Evolutionary conservation across 2,329 filamentous ascomycete species (phyloP), one percentile per base, ranked within the genome.

Genomic region (Tolypocladium capitatum): DNA sequence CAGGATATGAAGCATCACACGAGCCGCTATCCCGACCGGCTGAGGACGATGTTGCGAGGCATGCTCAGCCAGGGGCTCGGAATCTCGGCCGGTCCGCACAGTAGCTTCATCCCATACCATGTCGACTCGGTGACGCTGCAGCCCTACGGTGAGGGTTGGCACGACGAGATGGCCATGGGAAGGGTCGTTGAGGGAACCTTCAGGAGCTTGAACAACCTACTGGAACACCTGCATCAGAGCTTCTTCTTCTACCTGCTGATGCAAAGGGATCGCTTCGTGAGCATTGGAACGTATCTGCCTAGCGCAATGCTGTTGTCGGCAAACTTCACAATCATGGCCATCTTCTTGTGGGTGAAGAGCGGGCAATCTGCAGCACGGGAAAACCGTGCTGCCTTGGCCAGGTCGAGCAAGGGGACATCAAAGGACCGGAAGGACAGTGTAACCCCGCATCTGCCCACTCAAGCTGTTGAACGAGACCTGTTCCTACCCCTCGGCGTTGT

Each of bases 171-270:
- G 87, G 86, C 85, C 10, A 80, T 98, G 61, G 92, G 92, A 6
- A 77, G 90, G 47, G 83, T 90, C 0, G 75, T 97, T 5, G 92
- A 98, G 68, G 89, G 89, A 57, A 78, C 92, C 3, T 94, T 94
- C 64, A 78, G 92, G 58, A 95, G 88, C 63, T 71, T 98, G 65
- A 98, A 98, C 69, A 98, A 98, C 61, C 70, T 98, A 49, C 76
- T 98, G 31, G 92, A 98, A 68, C 90, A 98, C 63, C 74, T 98
- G 51, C 92, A 98, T 63, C 92, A 98, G 68, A 96, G 90, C 64
- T 98, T 98, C 73, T 98, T 98, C 76, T 97, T 98, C 69, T 98
- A 98, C 64, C 73, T 98, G 46, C 75, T 98, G 41, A 89, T 97
- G 80, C 84, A 94, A 55, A 79, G 83, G 30, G 86, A 92, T 58